Evolutionary conservation across 495 filamentous ascomycete genomes (phyloP).

Genomic region (Astrothelium subdiscretum): DNA sequence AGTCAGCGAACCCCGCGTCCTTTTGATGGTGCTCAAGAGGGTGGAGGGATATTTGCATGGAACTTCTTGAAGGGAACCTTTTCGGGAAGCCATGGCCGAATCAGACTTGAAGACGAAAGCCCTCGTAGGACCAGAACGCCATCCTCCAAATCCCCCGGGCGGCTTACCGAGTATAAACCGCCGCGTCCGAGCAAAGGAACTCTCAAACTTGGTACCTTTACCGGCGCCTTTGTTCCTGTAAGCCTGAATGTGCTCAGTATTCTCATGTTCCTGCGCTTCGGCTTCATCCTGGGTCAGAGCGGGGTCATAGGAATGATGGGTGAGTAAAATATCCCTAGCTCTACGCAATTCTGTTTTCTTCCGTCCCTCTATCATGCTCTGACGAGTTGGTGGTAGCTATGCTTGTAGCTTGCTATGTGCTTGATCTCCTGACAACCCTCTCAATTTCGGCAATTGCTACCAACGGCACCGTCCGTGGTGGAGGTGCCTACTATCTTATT

Average conservation of each 20-base stretch:
- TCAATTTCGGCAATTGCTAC: slow-evolving; percentile 82
- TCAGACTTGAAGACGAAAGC: not conserved
- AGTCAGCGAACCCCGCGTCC: slow-evolving; percentile 4
- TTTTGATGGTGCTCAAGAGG: slow-evolving; percentile 1
- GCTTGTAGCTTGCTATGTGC: slow-evolving; percentile 58
- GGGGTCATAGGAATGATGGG: slow-evolving; percentile 73
- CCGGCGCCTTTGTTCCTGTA: slow-evolving; percentile 77
- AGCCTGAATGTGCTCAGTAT: slow-evolving; percentile 85
- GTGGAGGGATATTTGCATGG: not conserved
- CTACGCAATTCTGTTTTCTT: not conserved
- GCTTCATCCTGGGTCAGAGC: slow-evolving; percentile 65
- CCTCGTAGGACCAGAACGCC: not conserved
- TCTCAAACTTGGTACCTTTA: slow-evolving; percentile 60
- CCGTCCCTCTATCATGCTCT: not conserved
- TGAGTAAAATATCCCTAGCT: slow-evolving; percentile 25
- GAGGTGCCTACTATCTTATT: slow-evolving; percentile 82
- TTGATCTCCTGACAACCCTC: slow-evolving; percentile 75
- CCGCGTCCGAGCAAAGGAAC: slow-evolving; percentile 38
- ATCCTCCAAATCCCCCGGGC: not conserved
- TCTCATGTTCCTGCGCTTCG: slow-evolving; percentile 82
- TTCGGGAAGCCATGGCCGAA: not conserved
- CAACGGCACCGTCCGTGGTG: slow-evolving; percentile 80
- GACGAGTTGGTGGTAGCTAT: slow-evolving; percentile 39
- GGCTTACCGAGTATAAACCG: slow-evolving; percentile 16
- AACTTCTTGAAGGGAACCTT: not conserved